Conservation (phyloP, 352 stramenopile genomes). For the Globisporangium iwayamae region DNA sequence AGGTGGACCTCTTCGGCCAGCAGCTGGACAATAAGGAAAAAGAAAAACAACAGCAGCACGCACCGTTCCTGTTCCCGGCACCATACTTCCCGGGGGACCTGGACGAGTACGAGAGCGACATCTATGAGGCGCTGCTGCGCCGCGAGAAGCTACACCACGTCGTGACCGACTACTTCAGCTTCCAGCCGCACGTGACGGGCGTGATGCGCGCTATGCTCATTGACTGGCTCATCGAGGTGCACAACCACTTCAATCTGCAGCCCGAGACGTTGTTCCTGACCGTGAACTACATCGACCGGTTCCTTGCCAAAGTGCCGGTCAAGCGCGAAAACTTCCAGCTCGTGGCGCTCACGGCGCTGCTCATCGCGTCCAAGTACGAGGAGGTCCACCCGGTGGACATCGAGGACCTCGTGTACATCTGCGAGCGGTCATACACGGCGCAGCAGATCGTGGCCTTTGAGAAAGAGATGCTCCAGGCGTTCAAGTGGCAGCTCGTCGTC, state of each 20-base stretch:
- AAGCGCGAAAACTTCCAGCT: constrained; percentile 95
- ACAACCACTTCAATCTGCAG: constrained; percentile 98
- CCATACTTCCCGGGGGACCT: constrained; percentile 34
- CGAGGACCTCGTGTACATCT: constrained; percentile 97
- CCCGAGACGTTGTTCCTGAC: constrained; percentile 97
- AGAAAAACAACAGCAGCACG: constrained; percentile 2
- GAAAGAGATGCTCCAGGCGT: constrained; percentile 92
- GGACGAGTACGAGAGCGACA: constrained; percentile 54
- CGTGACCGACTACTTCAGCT: constrained; percentile 43
- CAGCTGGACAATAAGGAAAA: constrained; percentile 1
- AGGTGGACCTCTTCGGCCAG: constrained; percentile 15
- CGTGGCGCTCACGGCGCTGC: constrained; percentile 93
- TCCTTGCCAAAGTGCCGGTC: constrained; percentile 88
- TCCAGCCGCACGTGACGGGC: constrained; percentile 43
- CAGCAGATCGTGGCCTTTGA: constrained; percentile 84
- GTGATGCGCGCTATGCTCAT: constrained; percentile 73
- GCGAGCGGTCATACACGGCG: constrained; percentile 94
- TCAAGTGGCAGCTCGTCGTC: constrained; percentile 96
- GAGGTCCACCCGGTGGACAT: constrained; percentile 98
- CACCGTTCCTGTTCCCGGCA: constrained; percentile 18
- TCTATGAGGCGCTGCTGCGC: constrained; percentile 45
- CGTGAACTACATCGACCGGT: constrained; percentile 98
- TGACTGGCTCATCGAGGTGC: constrained; percentile 92
- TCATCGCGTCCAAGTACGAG: constrained; percentile 99
- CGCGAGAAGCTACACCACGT: constrained; percentile 46